These are phyloP conservation scores for Phytophthora sp. DNA, from an alignment of 352 stramenopile genomes.

Conservation along the genomic window DNA sequence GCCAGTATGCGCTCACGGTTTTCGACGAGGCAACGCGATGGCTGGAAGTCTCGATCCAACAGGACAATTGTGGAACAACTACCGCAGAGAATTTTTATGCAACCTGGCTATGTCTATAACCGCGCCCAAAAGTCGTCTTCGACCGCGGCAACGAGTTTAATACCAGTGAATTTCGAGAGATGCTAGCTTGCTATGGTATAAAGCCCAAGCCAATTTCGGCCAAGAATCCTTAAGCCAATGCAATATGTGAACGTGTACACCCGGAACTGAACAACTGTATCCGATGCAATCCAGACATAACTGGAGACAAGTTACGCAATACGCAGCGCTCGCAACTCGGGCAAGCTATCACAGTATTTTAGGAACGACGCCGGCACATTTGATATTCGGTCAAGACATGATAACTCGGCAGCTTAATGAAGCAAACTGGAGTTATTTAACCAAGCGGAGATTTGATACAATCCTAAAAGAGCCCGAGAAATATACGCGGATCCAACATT, in stretches of 20 bases:
- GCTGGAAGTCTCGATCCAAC: constrained; percentile 9
- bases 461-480: constrained; percentile 7
- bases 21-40: constrained; percentile 11
- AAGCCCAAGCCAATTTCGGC: constrained; percentile 3
- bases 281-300: not conserved
- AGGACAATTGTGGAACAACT: not conserved
- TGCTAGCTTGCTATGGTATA: not conserved
- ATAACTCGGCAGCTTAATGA: constrained; percentile 3
- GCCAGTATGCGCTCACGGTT: not conserved
- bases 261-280: not conserved
- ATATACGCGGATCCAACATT: not conserved
- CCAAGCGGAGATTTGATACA: constrained; percentile 2
- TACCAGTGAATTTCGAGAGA: constrained; percentile 1
- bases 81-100: constrained; percentile 5
- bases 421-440: constrained; percentile 10
- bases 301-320: constrained; percentile 6
- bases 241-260: constrained; percentile 10
- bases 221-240: constrained; percentile 11
- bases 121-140: constrained; percentile 3
- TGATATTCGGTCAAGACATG: constrained; percentile 12
- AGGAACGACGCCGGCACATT: constrained; percentile 1
- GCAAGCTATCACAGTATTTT: constrained; percentile 8
- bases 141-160: constrained; percentile 14
- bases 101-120: constrained; percentile 12
- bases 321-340: not conserved